Evolutionary conservation across 2,329 filamentous ascomycete genomes (phyloP), one percentile per base, ranked within the genome.

Genomic region (Pezicula radicicola): DNA sequence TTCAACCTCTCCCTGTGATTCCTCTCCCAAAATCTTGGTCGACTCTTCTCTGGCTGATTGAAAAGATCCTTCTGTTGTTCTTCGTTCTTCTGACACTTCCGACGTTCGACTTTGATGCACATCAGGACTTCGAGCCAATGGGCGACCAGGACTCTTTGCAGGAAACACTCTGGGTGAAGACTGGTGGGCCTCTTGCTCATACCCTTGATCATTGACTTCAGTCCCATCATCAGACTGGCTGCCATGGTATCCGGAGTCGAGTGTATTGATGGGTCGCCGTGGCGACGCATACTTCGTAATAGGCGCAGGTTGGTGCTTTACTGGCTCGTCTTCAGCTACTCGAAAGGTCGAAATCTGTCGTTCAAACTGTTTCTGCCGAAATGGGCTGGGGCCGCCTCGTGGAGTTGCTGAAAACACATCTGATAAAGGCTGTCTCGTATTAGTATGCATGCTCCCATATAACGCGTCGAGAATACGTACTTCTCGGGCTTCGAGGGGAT

Each of bases 201-300:
- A 52, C 6, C 39, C 43, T 48, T 64, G 60, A 25, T 39, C 35
- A 25, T 42, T 37, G 6, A 46, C 40, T 49, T 52, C 35, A 19
- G 47, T 50, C 44, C 59, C 52, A 35, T 57, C 50, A 41, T 59
- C 53, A 28, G 60, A 47, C 60, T 85, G 83, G 60, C 84, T 87
- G 44, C 85, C 87, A 70, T 88, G 83, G 62, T 89, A 90, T 27
- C 87, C 87, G 33, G 87, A 90, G 60, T 90, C 87, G 1, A 74
- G 37, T 21, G 60, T 64, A 18, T 72, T 64, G n/a, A 66, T 54
- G n/a, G 64, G 58, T 36, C 66, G 63, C 12, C 48, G 58, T 33
- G 55, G 57, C 13, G 56, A 59, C 39, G 49, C 48, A 19, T 54
- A 46, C 12, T 60, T 48, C 35, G 43, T 18, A 16, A 28, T 44